A percentile compares a stretch with the other conserved stretches of the same genome.
Conservation (phyloP, 176 grass and related monocot species). For the Alloteropsis semialata region DNA sequence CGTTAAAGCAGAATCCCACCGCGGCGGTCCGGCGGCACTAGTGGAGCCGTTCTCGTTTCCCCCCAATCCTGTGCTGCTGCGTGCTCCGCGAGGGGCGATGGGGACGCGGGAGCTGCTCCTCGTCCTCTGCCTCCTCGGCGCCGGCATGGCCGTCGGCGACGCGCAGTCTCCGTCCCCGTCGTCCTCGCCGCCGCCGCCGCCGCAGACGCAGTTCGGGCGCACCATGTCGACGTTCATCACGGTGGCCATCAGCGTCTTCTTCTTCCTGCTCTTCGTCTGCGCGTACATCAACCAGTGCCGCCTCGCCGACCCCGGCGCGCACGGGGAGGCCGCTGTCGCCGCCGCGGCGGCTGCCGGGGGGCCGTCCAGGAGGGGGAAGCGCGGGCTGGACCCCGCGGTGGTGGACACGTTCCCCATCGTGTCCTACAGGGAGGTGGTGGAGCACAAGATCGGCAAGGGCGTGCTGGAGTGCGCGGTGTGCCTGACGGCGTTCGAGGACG, state of each 20-base stretch:
- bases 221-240: conserved; percentile 65
- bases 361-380: conserved; percentile 35
- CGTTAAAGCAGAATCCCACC: conserved; percentile 27
- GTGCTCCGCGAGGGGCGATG: background rate
- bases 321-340: background rate
- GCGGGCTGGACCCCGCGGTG: conserved; percentile 61
- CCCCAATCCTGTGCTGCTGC: background rate
- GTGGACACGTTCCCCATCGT: conserved; percentile 66
- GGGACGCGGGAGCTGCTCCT: conserved; percentile 17
- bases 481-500: conserved; percentile 81
- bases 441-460: conserved; percentile 59
- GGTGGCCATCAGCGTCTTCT: conserved; percentile 65
- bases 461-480: conserved; percentile 93
- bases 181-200: background rate
- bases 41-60: background rate
- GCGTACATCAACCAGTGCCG: conserved; percentile 72
- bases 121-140: conserved; percentile 6
- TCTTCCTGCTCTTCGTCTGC: conserved; percentile 78
- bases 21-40: background rate
- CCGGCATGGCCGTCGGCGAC: background rate
- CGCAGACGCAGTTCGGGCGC: conserved; percentile 39
- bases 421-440: conserved; percentile 62
- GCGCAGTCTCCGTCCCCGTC: background rate
- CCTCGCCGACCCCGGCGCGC: conserved; percentile 10
- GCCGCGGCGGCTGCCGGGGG: background rate